Conservation (phyloP, 78 protist genomes). For the Tieghemostelium lacteum region DNA sequence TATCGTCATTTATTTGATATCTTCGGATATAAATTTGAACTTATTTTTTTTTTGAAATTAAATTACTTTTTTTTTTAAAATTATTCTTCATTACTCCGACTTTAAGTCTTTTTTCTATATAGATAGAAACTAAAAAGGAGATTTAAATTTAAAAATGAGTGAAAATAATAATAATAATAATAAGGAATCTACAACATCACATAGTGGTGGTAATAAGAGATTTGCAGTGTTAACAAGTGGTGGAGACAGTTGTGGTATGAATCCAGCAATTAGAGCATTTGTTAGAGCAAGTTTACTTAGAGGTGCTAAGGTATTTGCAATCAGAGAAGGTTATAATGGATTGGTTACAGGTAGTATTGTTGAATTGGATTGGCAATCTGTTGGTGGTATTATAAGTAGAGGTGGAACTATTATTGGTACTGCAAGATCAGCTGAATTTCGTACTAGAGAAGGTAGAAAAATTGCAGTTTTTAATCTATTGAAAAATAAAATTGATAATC, state of each 20-base stretch:
- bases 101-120: too few species aligned
- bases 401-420: constrained; percentile 93
- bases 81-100: too few species aligned
- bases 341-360: constrained; percentile 74
- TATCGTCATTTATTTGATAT: too few species aligned
- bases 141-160: too few species aligned
- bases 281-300: constrained; percentile 28
- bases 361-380: constrained; percentile 72
- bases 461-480: constrained; percentile 84
- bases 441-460: constrained; percentile 83
- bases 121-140: too few species aligned
- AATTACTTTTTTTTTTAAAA: too few species aligned
- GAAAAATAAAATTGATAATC: constrained; percentile 53
- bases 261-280: constrained; percentile 82
- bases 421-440: constrained; percentile 83
- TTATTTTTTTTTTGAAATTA: too few species aligned
- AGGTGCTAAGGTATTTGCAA: constrained; percentile 79
- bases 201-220: too few species aligned
- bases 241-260: constrained; percentile 86
- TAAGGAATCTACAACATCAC: too few species aligned
- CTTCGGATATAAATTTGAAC: too few species aligned
- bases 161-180: too few species aligned
- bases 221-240: constrained; percentile 81
- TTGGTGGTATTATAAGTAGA: constrained; percentile 41
- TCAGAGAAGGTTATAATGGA: constrained; percentile 88